Conservation (phyloP, 1,139 yeast species). For the Arxiozyma heterogenica region DNA sequence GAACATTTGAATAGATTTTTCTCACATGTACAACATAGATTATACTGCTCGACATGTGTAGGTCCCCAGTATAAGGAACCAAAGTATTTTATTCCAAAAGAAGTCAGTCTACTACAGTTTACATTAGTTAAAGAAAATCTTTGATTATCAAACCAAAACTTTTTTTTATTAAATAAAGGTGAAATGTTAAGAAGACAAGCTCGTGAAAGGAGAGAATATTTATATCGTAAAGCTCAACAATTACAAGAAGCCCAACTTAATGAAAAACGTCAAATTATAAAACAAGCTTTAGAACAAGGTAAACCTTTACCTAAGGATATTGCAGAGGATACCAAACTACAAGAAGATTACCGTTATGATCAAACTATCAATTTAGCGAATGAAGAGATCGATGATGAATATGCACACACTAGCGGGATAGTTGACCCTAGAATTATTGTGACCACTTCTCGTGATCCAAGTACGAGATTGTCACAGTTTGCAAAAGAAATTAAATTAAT, state of each 20-base stretch:
- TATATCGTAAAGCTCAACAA: slow-evolving; percentile 80
- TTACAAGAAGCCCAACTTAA: slow-evolving; percentile 80
- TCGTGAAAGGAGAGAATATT: slow-evolving; percentile 87
- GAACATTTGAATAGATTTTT: not conserved
- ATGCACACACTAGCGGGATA: slow-evolving; percentile 76
- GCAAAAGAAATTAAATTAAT: slow-evolving; percentile 83
- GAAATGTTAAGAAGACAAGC: slow-evolving; percentile 79
- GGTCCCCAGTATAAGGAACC: not conserved
- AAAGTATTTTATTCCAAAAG: no score
- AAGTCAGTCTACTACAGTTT: not conserved
- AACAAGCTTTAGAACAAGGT: slow-evolving; percentile 85
- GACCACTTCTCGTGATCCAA: slow-evolving; percentile 90
- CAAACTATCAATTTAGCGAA: slow-evolving; percentile 43
- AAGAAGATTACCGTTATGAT: slow-evolving; percentile 76
- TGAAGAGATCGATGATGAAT: slow-evolving; percentile 76
- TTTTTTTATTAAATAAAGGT: not conserved
- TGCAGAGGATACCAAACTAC: slow-evolving; percentile 77
- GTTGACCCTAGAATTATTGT: slow-evolving; percentile 88
- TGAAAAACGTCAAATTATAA: slow-evolving; percentile 77
- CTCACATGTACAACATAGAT: not conserved
- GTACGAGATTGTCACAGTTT: slow-evolving; percentile 75
- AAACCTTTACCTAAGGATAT: slow-evolving; percentile 82
- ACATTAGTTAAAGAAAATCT: not conserved
- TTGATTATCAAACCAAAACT: not conserved
- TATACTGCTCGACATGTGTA: not conserved